Evolutionary conservation across 768 basidiomycete species (phyloP).

Genomic region (Tubosaeta sp.): DNA sequence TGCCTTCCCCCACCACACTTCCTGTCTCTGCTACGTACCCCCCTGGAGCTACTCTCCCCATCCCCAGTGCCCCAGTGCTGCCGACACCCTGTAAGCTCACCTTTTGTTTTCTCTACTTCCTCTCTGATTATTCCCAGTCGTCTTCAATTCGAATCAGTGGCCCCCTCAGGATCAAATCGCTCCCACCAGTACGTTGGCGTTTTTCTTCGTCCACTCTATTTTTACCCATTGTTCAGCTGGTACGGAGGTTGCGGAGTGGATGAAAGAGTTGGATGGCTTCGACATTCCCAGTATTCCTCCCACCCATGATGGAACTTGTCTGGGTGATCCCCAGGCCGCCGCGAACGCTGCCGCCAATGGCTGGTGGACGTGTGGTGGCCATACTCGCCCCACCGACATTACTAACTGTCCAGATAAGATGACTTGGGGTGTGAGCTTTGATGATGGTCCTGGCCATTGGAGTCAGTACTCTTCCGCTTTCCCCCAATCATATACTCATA

Average conservation of each 20-base stretch:
- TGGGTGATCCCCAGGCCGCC: conserved; percentile 50
- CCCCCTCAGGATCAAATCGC: conserved; percentile 60
- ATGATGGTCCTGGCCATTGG: conserved; percentile 83
- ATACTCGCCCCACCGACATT: conserved; percentile 57
- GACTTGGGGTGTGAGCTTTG: conserved; percentile 81
- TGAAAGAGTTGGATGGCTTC: conserved; percentile 69
- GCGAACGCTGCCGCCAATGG: conserved; percentile 59
- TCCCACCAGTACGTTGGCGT: conserved; percentile 45
- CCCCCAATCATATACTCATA: conserved; percentile 2
- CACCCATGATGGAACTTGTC: conserved; percentile 69
- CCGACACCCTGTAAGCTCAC: conserved; percentile 55
- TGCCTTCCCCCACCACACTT: conserved; percentile 50
- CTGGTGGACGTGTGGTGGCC: conserved; percentile 91
- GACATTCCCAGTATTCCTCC: conserved; percentile 62
- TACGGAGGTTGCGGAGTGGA: conserved; percentile 64
- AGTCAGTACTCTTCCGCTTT: conserved; percentile 46
- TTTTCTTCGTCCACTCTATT: background rate
- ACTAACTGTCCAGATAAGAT: conserved; percentile 60
- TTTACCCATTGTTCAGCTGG: background rate
- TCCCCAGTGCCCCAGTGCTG: conserved; percentile 61
- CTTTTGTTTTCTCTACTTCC: background rate
- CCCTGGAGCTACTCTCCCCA: conserved; percentile 57
- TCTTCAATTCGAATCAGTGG: conserved; percentile 48
- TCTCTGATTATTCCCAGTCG: conserved; percentile 33
- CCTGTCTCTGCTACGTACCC: conserved; percentile 49